Evolutionary conservation across 2,329 filamentous ascomycete genomes (phyloP), one percentile per base, ranked within the genome.

Genomic region (Lasiodiplodia sp.): DNA sequence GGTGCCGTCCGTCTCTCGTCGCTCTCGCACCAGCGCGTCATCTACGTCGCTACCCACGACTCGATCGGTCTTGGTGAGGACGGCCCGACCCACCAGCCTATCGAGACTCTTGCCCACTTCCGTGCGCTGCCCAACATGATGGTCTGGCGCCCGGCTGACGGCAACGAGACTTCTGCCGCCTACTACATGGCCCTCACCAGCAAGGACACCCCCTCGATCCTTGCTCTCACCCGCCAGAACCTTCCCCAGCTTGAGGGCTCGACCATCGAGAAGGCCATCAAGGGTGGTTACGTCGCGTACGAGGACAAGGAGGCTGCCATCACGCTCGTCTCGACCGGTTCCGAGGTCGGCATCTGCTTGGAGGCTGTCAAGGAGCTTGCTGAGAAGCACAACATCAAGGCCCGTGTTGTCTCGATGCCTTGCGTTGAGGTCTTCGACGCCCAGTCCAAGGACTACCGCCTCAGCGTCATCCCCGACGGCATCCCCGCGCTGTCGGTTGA

Each of bases 51-150:
- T 78, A 98, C 95, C 75, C 95, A 98, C 88, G 95, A 98, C 88
- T 97, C 95, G 73, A 99, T 99, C 77, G 96, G 96, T 87, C 93
- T 98, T 75, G 96, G 96, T 84, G 96, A 99, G 86, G 96, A 99
- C 79, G 96, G 96, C 72, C 95, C 96, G 75, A 99, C 96, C 69
- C 96, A 99, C 86, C 96, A 99, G 88, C 96, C 96, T 82, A 97
- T 99, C 76, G 96, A 99, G 90, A 97, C 94, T 55, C 90, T 98
- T 72, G 92, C 94, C 70, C 96, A 98, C 86, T 98, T 98, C 93
- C 95, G 96, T 82, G 96, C 96, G 73, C 89, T 98, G 75, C 96
- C 96, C 79, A 99, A 99, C 91, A 92, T 92, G 87, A 97, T 98
- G 93, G 95, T 98, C 77, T 98, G 96, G 96, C 94, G 96, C 80